Conservation (phyloP, 129 eudicot genomes). For the Arctium minus region DNA sequence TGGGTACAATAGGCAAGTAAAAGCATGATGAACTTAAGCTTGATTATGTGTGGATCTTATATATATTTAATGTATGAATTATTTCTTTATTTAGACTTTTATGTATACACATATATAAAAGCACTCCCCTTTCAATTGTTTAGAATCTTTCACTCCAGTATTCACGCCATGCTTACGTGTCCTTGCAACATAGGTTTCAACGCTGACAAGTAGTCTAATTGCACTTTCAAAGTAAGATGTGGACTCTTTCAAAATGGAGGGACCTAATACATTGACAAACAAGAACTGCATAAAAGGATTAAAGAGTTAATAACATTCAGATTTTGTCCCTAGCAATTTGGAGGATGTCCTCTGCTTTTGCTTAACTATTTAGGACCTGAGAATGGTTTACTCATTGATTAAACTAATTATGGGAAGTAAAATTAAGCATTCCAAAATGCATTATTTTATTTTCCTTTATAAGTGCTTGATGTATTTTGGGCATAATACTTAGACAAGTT, state of each 20-base stretch:
- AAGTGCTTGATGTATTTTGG: not conserved
- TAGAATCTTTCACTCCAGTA: not conserved
- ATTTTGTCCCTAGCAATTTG: not conserved
- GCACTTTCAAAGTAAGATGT: constrained; percentile 1
- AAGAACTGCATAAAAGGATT: not conserved
- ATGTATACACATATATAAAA: not conserved
- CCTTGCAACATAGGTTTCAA: constrained; percentile 9
- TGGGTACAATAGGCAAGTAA: not conserved
- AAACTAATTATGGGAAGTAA: not conserved
- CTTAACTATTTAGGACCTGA: not conserved
- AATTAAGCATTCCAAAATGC: not conserved
- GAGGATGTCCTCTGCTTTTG: not conserved
- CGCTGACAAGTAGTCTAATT: not conserved
- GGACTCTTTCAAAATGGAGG: not conserved
- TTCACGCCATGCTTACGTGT: not conserved
- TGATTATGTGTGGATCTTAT: not conserved
- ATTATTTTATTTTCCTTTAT: not conserved
- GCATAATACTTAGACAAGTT: not conserved
- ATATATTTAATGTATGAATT: not conserved
- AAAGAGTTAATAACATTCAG: constrained; percentile 3
- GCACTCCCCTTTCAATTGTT: not conserved
- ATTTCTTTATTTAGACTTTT: not conserved
- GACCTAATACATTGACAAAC: not conserved
- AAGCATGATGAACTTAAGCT: not conserved
- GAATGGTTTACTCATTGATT: not conserved